phyloP scores from a whole-genome alignment of 257 asterid genomes.

The Rauvolfia tetraphylla region DNA sequence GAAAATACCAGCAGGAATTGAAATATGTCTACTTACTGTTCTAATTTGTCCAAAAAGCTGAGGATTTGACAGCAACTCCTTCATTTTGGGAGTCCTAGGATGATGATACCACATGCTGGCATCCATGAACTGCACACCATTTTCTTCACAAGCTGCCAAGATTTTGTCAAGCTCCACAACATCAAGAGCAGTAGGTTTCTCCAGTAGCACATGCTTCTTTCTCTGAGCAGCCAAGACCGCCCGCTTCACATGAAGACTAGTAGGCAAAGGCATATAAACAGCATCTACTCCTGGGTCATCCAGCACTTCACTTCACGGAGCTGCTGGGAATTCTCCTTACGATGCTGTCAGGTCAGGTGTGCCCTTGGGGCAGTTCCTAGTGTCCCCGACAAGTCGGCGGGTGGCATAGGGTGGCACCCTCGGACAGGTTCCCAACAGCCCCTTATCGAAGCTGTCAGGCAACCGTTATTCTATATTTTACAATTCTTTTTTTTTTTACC shows the following conservation, averaged over 20 bases:
- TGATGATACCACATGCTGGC: constrained; percentile 94
- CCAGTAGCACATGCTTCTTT: constrained; percentile 68
- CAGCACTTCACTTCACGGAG: constrained; percentile 49
- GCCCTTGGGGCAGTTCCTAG: too few relatives aligned
- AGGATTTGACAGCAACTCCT: constrained; percentile 42
- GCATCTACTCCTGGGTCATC: constrained; percentile 71
- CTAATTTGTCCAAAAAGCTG: constrained; percentile 49
- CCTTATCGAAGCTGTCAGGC: too few relatives aligned
- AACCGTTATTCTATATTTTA: too few relatives aligned
- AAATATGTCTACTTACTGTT: constrained; percentile 35
- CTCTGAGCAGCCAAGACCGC: constrained; percentile 62
- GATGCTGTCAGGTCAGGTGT: too few relatives aligned
- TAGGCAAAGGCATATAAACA: constrained; percentile 79
- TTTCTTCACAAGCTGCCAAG: constrained; percentile 42
- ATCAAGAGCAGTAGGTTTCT: constrained; percentile 72
- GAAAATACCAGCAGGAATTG: neutral
- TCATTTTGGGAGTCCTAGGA: constrained; percentile 68
- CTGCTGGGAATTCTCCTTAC: too few relatives aligned
- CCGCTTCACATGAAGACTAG: constrained; percentile 65
- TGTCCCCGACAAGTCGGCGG: too few relatives aligned
- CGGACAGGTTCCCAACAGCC: too few relatives aligned
- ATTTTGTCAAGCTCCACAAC: constrained; percentile 52
- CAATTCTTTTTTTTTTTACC: too few relatives aligned
- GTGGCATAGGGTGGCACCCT: too few relatives aligned
- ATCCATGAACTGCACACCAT: constrained; percentile 84